A percentile compares a stretch with the other conserved stretches of the same genome.
phyloP scores from a whole-genome alignment of 345 rosid genomes.

The Hevea brasiliensis region DNA sequence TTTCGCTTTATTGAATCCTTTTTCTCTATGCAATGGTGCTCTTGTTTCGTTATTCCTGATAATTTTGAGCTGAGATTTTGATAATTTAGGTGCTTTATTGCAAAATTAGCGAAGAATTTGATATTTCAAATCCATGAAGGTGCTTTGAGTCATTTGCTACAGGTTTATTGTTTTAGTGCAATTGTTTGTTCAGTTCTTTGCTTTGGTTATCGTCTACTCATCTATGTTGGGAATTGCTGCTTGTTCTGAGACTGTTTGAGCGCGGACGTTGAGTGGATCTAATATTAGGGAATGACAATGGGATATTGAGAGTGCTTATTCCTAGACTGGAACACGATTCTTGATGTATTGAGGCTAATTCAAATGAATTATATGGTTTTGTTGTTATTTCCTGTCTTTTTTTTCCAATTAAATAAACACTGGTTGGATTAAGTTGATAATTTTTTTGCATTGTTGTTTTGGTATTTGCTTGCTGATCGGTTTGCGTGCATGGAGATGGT shows the following conservation, averaged over 20 bases:
- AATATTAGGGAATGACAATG: background rate
- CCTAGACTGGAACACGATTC: background rate
- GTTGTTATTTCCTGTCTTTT: background rate
- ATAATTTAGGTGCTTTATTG: background rate
- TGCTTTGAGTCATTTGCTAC: background rate
- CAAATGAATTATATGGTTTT: background rate
- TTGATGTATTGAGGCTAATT: background rate
- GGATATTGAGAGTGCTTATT: slow-evolving; percentile 1
- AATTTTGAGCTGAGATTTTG: slow-evolving; percentile 1
- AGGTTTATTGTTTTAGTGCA: background rate
- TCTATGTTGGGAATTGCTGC: background rate
- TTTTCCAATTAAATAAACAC: background rate
- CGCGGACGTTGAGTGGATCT: slow-evolving; percentile 36
- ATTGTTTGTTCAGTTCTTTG: background rate
- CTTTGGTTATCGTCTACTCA: background rate
- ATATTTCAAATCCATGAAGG: background rate
- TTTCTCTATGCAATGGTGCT: background rate
- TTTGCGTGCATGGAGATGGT: background rate
- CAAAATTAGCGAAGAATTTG: background rate
- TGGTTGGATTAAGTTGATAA: background rate
- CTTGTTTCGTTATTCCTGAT: background rate
- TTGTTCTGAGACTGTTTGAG: slow-evolving; percentile 6
- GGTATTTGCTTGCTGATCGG: background rate
- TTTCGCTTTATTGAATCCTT: slow-evolving; percentile 20
- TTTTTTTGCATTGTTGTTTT: background rate